Evolutionary conservation across 495 filamentous ascomycete species (phyloP), one percentile per base, ranked within the genome.

Genomic region (Pyronema omphalodes): DNA sequence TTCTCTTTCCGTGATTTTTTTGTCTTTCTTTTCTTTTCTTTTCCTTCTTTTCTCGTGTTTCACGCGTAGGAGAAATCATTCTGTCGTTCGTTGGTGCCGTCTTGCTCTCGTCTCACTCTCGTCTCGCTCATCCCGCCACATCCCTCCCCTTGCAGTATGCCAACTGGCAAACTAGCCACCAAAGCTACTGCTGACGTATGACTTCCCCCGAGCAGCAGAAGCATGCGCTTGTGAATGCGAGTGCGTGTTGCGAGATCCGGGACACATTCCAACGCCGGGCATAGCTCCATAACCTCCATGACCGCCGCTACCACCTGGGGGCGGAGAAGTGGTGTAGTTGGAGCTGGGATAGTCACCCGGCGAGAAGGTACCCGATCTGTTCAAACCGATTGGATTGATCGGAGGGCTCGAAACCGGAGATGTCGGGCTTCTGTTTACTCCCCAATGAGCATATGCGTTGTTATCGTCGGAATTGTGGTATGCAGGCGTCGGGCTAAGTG

Each of bases 121-220:
- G 47, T 35, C 36, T 12, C 34, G 9, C 11, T 35, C 8, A n/a
- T 34, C 47, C 15, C 39, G 15, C 39, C 39, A 17, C 39, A 41
- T 41, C 39, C 23, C 47, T 36, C 29, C 47, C 47, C 47, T 50
- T 50, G 47, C 47, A 50, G 47, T 19, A 19, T 47, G 47, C 47
- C 47, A 50, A 19, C 47, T 50, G 47, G 47, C 47, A 50, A 50
- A 50, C 47, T 50, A 50, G 29, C 23, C 12, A 17, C 44, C 44
- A 15, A 15, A 15, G 44, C 19, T 9, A 17, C 36, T 50, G 47
- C 47, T 50, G 47, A 50, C 47, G 47, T 15, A 50, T 17, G 47
- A 50, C 12, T 12, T 12, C 3, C 12, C 29, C 19, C 29, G 47
- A 34, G 17, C 39, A 41, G 29, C 47, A 19, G 39, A 17, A 6